Evolutionary conservation across 1,284 basidiomycete genomes (phyloP).

Genomic region (Ganoderma sp.): DNA sequence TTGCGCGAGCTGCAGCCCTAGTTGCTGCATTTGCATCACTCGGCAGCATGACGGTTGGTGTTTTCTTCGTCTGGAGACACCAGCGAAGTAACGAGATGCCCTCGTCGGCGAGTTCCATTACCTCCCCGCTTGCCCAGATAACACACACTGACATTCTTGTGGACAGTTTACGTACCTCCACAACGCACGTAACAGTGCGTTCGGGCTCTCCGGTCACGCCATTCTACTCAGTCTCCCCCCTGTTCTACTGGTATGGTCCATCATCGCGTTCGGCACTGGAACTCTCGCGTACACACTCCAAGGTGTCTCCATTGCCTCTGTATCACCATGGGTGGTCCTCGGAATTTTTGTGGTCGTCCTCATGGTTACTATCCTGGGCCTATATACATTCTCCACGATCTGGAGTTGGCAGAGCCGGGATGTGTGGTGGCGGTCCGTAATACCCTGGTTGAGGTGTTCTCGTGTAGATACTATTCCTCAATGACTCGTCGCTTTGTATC

Average conservation of each 20-base stretch:
- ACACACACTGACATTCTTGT: neutral
- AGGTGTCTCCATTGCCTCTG: slow-evolving; percentile 35
- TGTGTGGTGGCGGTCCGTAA: slow-evolving; percentile 22
- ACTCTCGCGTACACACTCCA: slow-evolving; percentile 52
- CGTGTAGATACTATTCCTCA: neutral
- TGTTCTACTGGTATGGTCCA: slow-evolving; percentile 60
- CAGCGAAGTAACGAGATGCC: slow-evolving; percentile 50
- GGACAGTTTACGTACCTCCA: slow-evolving; percentile 57
- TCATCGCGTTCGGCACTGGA: slow-evolving; percentile 52
- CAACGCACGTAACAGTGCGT: slow-evolving; percentile 50
- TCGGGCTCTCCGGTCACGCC: slow-evolving; percentile 56
- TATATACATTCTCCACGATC: slow-evolving; percentile 56
- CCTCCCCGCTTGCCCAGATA: neutral
- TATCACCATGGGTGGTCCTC: slow-evolving; percentile 45
- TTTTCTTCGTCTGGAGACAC: slow-evolving; percentile 63
- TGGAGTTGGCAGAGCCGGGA: slow-evolving; percentile 47
- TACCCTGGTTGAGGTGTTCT: slow-evolving; percentile 13
- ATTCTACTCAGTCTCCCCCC: slow-evolving; percentile 59
- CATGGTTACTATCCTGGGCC: slow-evolving; percentile 46
- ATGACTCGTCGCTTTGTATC: neutral
- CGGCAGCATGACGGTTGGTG: slow-evolving; percentile 58
- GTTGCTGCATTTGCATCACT: slow-evolving; percentile 56
- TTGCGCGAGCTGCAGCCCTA: slow-evolving; percentile 49
- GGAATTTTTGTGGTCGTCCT: slow-evolving; percentile 47
- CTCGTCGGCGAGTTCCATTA: slow-evolving; percentile 45